Base-by-base conservation (phyloP, 139 green algal species). In the Tetradesmus obliquus region DNA sequence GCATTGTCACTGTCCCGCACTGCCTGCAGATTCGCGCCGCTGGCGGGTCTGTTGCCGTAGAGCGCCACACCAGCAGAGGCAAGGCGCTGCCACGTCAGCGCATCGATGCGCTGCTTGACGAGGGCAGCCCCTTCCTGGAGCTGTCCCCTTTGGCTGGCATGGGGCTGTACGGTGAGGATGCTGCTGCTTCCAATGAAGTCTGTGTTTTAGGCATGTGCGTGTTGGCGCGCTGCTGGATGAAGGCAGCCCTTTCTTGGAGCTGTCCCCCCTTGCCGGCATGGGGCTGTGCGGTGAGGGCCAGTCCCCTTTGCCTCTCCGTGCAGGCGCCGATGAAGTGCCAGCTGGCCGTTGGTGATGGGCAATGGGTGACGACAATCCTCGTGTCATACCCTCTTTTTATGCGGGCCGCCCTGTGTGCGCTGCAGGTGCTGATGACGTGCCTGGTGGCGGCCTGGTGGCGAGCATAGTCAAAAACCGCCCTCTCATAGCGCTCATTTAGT, bases 51-150 rank as follows among this genome's bases (percentile, higher is more conserved):
- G 92, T 94, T 4, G 96, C 97, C 3, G 93, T 98, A 0, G 71
- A 87, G 24, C 91, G 96, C 51, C 96, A 98, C 88, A 93, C 90
- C 2, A 76, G 91, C 1, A 93, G 97, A 8, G 92, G 92, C 87
- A 98, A 97, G 91, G 69, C 96, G 91, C 60, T 90, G 76, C 55
- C 86, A n/a, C 57, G 86, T 22, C 76, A 55, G 74, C 89, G 62
- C 54, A 89, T 90, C 24, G 71, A 90, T 71, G 62, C 87, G 20
- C 90, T 99, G 32, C 88, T 99, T 55, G 97, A 99, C 85, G 93
- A 95, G 17, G 97, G 96, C 0, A 95, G 95, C 4, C 96, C 97
- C 0, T 99, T 99, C 88, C 91, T 99, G 90, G 97, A 99, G 96
- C 94, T 99, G 5, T 96, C 91, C 1, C 96, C 96, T 24, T 92